phyloP scores from a whole-genome alignment of 352 stramenopile genomes.

The Phytophthora ohioensis region DNA sequence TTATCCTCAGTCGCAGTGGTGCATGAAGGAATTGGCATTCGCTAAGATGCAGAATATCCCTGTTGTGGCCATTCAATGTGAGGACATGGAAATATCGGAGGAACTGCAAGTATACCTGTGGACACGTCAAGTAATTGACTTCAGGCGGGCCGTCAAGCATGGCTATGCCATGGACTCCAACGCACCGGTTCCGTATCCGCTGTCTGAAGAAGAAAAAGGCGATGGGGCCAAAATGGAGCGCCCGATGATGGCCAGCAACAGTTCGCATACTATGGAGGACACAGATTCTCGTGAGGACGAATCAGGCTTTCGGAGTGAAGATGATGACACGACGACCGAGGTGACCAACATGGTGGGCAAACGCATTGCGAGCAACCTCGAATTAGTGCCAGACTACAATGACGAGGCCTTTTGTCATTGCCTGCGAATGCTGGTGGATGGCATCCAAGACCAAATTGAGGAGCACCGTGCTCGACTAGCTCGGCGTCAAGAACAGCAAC shows the following conservation, averaged over 20 bases:
- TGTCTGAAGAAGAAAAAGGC: slow-evolving; percentile 8
- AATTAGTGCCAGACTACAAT: slow-evolving; percentile 56
- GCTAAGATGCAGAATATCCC: slow-evolving; percentile 87
- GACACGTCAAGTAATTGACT: slow-evolving; percentile 87
- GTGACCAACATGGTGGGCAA: slow-evolving; percentile 18
- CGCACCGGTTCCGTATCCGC: slow-evolving; percentile 1
- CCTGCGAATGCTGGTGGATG: slow-evolving; percentile 76
- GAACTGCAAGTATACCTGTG: slow-evolving; percentile 89
- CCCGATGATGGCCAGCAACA: slow-evolving; percentile 27
- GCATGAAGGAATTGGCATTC: slow-evolving; percentile 89
- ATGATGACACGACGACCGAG: slow-evolving; percentile 11
- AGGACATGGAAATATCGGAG: slow-evolving; percentile 84
- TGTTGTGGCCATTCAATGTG: slow-evolving; percentile 86
- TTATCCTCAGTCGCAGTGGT: slow-evolving; percentile 84
- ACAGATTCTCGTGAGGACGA: slow-evolving; percentile 35
- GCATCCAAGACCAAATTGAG: slow-evolving; percentile 87
- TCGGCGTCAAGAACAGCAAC: slow-evolving; percentile 45
- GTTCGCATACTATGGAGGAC: slow-evolving; percentile 36
- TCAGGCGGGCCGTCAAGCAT: slow-evolving; percentile 57
- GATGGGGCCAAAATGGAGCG: slow-evolving; percentile 2
- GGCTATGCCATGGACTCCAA: slow-evolving; percentile 16
- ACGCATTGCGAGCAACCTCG: slow-evolving; percentile 29
- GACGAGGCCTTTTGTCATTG: slow-evolving; percentile 72
- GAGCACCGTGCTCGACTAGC: slow-evolving; percentile 66
- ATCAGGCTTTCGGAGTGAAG: slow-evolving; percentile 17